phyloP scores from a whole-genome alignment of 2,329 filamentous ascomycete genomes.

The Amphichorda felina region DNA sequence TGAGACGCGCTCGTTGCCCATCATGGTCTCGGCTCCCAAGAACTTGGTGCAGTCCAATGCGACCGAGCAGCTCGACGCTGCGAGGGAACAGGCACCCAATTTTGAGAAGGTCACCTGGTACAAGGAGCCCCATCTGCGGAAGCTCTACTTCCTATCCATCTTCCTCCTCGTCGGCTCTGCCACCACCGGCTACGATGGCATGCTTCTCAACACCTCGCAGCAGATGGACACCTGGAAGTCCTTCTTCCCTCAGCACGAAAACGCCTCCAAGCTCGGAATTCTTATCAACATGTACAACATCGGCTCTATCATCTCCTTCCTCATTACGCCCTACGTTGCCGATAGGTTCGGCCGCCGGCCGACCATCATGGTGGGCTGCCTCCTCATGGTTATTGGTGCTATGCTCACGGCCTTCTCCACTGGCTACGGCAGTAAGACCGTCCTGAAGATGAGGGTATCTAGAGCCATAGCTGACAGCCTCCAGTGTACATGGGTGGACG shows the following conservation, averaged over 20 bases:
- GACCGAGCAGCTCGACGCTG: slow-evolving; percentile 14
- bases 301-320: slow-evolving; percentile 33
- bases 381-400: slow-evolving; percentile 32
- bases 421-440: slow-evolving; percentile 19
- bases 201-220: slow-evolving; percentile 47
- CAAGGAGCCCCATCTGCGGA: slow-evolving; percentile 41
- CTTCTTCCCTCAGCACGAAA: slow-evolving; percentile 30
- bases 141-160: slow-evolving; percentile 38
- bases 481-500: slow-evolving; percentile 24
- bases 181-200: slow-evolving; percentile 50
- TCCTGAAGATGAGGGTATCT: slow-evolving; percentile 2
- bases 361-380: slow-evolving; percentile 29
- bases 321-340: slow-evolving; percentile 32
- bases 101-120: slow-evolving; percentile 46
- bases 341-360: slow-evolving; percentile 29
- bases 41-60: slow-evolving; percentile 4
- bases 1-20: background rate
- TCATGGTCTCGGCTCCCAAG: slow-evolving; percentile 5
- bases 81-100: slow-evolving; percentile 22
- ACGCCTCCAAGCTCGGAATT: slow-evolving; percentile 31
- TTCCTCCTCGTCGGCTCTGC: slow-evolving; percentile 48
- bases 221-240: slow-evolving; percentile 40
- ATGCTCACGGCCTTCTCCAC: slow-evolving; percentile 28
- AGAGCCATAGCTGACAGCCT: slow-evolving; percentile 7
- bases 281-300: slow-evolving; percentile 41